These are phyloP conservation scores for Draba incana DNA, from an alignment of 345 rosid genomes.

Conservation along the genomic window DNA sequence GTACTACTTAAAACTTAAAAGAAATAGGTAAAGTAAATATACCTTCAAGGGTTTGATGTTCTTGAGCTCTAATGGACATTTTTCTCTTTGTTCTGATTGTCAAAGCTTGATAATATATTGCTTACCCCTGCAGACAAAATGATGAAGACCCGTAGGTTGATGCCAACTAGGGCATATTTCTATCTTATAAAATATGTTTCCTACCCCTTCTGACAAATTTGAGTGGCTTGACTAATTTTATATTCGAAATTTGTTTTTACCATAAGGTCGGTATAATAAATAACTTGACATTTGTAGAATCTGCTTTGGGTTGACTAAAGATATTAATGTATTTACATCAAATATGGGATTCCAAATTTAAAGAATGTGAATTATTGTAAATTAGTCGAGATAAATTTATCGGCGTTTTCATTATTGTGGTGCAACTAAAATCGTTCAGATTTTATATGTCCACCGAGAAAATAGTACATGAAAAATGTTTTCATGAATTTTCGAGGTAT, in stretches of 20 bases:
- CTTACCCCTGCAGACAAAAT: conserved; percentile 7
- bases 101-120: background rate
- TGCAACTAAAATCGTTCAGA: too few relatives aligned
- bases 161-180: conserved; percentile 12
- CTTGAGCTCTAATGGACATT: conserved; percentile 41
- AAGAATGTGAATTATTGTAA: too few relatives aligned
- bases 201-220: conserved; percentile 6
- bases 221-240: background rate
- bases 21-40: background rate
- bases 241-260: conserved; percentile 5
- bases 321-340: too few relatives aligned
- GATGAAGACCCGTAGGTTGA: conserved; percentile 12
- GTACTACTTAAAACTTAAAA: background rate
- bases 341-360: too few relatives aligned
- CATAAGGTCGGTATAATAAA: background rate
- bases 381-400: too few relatives aligned
- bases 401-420: too few relatives aligned
- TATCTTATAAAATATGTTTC: background rate
- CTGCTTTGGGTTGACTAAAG: too few relatives aligned
- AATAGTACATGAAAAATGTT: too few relatives aligned
- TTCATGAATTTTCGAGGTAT: too few relatives aligned
- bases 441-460: too few relatives aligned
- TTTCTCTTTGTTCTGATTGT: conserved; percentile 19
- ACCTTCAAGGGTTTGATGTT: conserved; percentile 35
- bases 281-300: background rate